phyloP scores from a whole-genome alignment of 805 yeast genomes.

The Candida gorgasii region DNA sequence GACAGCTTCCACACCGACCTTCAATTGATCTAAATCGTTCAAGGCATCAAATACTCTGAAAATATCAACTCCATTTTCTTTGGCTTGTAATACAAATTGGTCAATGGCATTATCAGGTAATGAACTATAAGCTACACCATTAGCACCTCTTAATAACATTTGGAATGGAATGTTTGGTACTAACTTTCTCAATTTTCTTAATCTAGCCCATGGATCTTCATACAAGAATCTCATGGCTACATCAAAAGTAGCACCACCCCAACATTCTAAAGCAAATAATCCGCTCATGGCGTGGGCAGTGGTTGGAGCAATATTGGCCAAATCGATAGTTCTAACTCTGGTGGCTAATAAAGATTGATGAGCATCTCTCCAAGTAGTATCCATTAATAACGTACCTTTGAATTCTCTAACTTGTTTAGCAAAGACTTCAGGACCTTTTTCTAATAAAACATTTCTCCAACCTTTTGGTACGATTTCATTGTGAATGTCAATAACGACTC shows the following conservation, averaged over 20 bases:
- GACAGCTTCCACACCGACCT: constrained; percentile 97
- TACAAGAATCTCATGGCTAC: constrained; percentile 97
- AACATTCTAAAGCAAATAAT: constrained; percentile 95
- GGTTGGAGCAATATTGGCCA: constrained; percentile 87
- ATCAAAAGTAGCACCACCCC: constrained; percentile 99
- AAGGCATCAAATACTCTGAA: constrained; percentile 98
- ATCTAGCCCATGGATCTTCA: constrained; percentile 98
- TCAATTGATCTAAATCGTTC: constrained; percentile 93
- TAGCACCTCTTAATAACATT: constrained; percentile 98
- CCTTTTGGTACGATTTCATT: constrained; percentile 61
- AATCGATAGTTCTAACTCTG: constrained; percentile 92
- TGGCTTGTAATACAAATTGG: constrained; percentile 93
- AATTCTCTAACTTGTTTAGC: constrained; percentile 83
- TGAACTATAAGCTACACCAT: constrained; percentile 98
- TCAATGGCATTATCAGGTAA: constrained; percentile 98
- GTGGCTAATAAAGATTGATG: constrained; percentile 98
- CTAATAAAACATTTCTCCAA: constrained; percentile 86
- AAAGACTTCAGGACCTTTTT: constrained; percentile 85
- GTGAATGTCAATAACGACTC: constrained; percentile 60
- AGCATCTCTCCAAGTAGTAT: constrained; percentile 99
- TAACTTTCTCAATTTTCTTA: constrained; percentile 78
- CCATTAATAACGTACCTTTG: constrained; percentile 91
- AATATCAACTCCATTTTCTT: constrained; percentile 93
- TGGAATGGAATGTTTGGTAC: constrained; percentile 99
- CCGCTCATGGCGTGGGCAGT: constrained; percentile 89